Evolutionary conservation across 1,139 yeast genomes (phyloP), one percentile per base, ranked within the genome.

Genomic region (Wickerhamomyces sp.): DNA sequence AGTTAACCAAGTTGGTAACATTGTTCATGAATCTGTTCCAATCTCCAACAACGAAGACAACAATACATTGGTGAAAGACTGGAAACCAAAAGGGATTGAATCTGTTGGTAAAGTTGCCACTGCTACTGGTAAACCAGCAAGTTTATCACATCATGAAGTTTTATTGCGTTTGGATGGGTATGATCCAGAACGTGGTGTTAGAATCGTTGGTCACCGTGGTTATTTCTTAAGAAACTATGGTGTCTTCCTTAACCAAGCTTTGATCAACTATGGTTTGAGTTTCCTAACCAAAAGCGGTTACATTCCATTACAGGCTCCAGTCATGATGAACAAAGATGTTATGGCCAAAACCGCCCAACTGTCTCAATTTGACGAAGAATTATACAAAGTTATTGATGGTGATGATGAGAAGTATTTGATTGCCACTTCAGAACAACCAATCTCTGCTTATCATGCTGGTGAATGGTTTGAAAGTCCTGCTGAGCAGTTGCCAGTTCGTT

Each of bases 281-380:
- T 91, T 90, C 72, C 78, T 93, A 66, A 79, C 89, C 56, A 75
- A 79, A 63, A 80, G 84, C 58, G 93, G 83, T 49, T 93, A 90
- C 76, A 76, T 77, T 48, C 96, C 98, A 52, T 77, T 93, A 68
- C 99, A 93, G 75, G 96, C 99, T 14, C 99, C 99, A 48, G 97
- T 93, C 43, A 91, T 93, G 99, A 90, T 94, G 97, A 94, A 94
- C 80, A 93, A 93, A 74, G 99, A 93, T 48, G 95, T 89, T 49
- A 93, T 93, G 99, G 98, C 99, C 57, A 91, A 89, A 72, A 93
- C 99, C 54, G 99, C 99, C 6, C 99, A 93, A 73, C 81, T 93
- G 66, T 90, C 97, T 34, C 94, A 94, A 66, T 93, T 94, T 61
- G 99, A 93, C 67, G 99, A 93, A 74, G 99, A 93, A 70, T 78